phyloP scores from a whole-genome alignment of 2,329 filamentous ascomycete species.

The Verticillium klebahnii region DNA sequence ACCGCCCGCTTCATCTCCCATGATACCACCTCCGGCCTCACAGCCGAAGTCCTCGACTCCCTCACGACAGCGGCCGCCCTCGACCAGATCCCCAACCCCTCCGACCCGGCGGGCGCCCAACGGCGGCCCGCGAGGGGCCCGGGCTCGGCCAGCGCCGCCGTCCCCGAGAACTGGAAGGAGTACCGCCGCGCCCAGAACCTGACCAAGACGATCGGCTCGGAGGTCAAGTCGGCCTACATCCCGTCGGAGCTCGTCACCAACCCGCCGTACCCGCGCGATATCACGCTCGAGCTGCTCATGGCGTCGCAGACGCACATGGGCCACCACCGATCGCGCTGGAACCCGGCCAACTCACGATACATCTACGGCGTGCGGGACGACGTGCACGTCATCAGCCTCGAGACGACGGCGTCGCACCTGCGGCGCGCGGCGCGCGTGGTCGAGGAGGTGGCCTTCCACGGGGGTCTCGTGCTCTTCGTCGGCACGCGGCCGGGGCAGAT shows the following conservation, averaged over 20 bases:
- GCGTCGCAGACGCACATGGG: slow-evolving; percentile 85
- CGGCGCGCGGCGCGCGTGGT: slow-evolving; percentile 92
- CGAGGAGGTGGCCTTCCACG: slow-evolving; percentile 75
- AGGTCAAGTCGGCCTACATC: slow-evolving; percentile 52
- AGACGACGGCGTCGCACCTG: slow-evolving; percentile 82
- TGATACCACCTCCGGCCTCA: slow-evolving; percentile 18
- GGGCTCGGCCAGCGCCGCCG: neutral
- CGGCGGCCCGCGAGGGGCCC: neutral
- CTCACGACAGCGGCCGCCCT: slow-evolving; percentile 12
- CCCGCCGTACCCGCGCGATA: slow-evolving; percentile 72
- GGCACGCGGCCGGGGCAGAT: slow-evolving; percentile 82
- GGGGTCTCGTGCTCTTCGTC: slow-evolving; percentile 84
- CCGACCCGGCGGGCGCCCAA: neutral
- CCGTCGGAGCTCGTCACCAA: slow-evolving; percentile 63
- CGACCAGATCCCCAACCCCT: slow-evolving; percentile 2
- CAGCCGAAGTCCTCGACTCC: slow-evolving; percentile 17
- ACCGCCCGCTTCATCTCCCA: slow-evolving; percentile 32
- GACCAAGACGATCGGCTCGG: slow-evolving; percentile 22
- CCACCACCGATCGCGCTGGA: slow-evolving; percentile 88
- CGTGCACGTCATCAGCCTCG: slow-evolving; percentile 89
- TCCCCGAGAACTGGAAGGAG: neutral
- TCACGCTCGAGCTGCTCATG: slow-evolving; percentile 87
- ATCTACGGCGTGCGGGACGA: slow-evolving; percentile 87
- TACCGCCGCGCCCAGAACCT: slow-evolving; percentile 7
- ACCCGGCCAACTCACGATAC: slow-evolving; percentile 88